Evolutionary conservation across 768 basidiomycete genomes (phyloP).

Genomic region (Mycena belliarum): DNA sequence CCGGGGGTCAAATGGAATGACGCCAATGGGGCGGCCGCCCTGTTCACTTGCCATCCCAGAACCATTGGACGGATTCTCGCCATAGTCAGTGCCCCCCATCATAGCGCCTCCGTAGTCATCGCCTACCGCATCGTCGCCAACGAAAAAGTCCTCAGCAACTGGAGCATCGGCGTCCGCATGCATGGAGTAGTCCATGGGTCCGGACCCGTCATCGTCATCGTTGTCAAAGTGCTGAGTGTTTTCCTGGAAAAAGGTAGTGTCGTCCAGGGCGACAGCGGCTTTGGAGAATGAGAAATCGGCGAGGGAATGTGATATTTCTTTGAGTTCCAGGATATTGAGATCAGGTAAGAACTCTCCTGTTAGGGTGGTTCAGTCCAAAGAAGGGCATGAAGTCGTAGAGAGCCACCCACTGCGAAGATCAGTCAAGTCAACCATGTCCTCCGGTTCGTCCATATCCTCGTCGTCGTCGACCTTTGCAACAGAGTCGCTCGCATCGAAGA

Average conservation of each 20-base stretch:
- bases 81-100: constrained; percentile 46
- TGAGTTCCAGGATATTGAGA: constrained; percentile 59
- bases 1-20: constrained; percentile 85
- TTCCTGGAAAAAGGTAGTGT: constrained; percentile 60
- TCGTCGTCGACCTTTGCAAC: constrained; percentile 79
- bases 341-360: constrained; percentile 76
- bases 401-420: constrained; percentile 55
- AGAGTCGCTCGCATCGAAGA: constrained; percentile 95
- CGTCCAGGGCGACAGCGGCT: constrained; percentile 62
- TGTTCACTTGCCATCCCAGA: constrained; percentile 46
- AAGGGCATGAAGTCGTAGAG: not conserved
- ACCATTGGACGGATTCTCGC: constrained; percentile 43
- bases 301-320: constrained; percentile 80
- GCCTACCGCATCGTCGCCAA: constrained; percentile 56
- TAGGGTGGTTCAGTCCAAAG: not conserved
- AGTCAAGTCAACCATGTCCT: constrained; percentile 66
- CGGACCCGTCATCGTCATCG: constrained; percentile 42
- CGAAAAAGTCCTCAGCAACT: constrained; percentile 64
- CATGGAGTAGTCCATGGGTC: constrained; percentile 37
- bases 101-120: constrained; percentile 46
- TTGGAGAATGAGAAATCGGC: constrained; percentile 81
- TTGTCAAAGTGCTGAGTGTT: constrained; percentile 42
- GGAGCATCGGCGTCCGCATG: constrained; percentile 42
- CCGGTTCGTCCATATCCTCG: constrained; percentile 71
- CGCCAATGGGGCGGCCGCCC: constrained; percentile 43